A percentile compares a stretch with the other conserved stretches of the same genome.
phyloP scores from a whole-genome alignment of 495 filamentous ascomycete species.

The Penicillium diatomitis region DNA sequence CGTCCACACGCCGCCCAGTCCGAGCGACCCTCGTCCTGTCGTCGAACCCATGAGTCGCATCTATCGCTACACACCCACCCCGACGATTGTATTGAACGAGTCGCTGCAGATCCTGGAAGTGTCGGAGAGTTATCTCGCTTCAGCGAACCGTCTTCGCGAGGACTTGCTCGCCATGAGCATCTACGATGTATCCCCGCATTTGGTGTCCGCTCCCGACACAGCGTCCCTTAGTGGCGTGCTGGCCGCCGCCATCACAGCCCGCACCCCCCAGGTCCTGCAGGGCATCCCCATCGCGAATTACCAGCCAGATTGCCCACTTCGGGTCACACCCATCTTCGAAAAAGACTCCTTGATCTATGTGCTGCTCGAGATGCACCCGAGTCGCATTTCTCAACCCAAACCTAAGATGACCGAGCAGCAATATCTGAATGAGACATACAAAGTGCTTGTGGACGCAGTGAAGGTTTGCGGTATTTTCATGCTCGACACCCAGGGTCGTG shows the following conservation, averaged over 20 bases:
- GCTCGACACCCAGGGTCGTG: conserved; percentile 47
- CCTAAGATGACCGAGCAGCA: conserved; percentile 26
- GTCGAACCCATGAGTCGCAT: conserved; percentile 22
- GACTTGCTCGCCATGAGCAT: conserved; percentile 36
- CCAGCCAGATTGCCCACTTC: conserved; percentile 26
- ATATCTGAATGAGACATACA: conserved; percentile 49
- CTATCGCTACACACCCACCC: conserved; percentile 41
- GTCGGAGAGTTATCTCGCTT: conserved; percentile 38
- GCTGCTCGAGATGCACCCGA: conserved; percentile 36
- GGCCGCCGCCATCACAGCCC: conserved; percentile 34
- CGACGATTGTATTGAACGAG: conserved; percentile 41
- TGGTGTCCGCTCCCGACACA: conserved; percentile 28
- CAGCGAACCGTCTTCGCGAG: conserved; percentile 27
- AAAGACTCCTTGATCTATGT: conserved; percentile 35
- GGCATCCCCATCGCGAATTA: conserved; percentile 16
- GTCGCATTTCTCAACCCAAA: conserved; percentile 8
- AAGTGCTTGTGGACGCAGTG: conserved; percentile 53
- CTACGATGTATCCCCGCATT: conserved; percentile 26
- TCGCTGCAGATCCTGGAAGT: conserved; percentile 36
- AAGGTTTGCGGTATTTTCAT: conserved; percentile 64
- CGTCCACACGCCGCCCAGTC: not conserved
- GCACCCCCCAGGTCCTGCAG: conserved; percentile 22
- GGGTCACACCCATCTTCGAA: conserved; percentile 46
- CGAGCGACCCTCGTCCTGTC: not conserved
- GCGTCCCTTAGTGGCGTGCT: conserved; percentile 32